Evolutionary conservation across 805 yeast genomes (phyloP), one percentile per base, ranked within the genome.

Genomic region (Saturnispora galanensis): DNA sequence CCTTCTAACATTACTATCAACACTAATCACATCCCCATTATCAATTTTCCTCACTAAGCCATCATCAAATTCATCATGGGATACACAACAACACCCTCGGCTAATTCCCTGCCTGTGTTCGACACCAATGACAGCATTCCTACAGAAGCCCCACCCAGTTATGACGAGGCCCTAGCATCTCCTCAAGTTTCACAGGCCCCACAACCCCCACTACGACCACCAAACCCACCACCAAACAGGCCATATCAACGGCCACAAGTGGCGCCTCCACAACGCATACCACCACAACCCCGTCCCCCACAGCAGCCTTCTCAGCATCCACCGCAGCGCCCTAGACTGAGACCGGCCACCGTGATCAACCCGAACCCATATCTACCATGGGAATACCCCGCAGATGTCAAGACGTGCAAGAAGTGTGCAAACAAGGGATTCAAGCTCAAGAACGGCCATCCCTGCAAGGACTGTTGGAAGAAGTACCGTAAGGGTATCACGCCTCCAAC

Each of bases 371-470:
- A 58, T 1, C 64, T 79, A 6, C 84, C 89, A 0, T 82, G 84
- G 76, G 59, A 60, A 40, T 86, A 83, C 53, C 94, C 95, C 0
- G 26, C 41, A 17, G 59, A 51, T 2, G 70, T 77, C 3, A 81
- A 66, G 56, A 63, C 65, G 46, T 86, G 96, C 56, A 61, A 65
- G 8, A 81, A 80, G 54, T 86, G 96, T 64, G 66, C 70, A 45
- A 86, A 86, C 56, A 81, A 89, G 0, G 95, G 95, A 2, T 69
- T 67, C 56, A 71, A 74, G 54, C 37, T 63, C 18, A 79, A 74
- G 56, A 79, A 77, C 52, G 84, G 82, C n/a, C 67, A 64, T 39
- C 65, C 77, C 5, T 86, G 96, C 57, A 73, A 76, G 52, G 70
- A 71, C 36, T 86, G 96, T 60, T 86, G 85, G 80, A 71, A 69